Evolutionary conservation across 2,329 filamentous ascomycete species (phyloP).

Genomic region (Phoma herbarum): DNA sequence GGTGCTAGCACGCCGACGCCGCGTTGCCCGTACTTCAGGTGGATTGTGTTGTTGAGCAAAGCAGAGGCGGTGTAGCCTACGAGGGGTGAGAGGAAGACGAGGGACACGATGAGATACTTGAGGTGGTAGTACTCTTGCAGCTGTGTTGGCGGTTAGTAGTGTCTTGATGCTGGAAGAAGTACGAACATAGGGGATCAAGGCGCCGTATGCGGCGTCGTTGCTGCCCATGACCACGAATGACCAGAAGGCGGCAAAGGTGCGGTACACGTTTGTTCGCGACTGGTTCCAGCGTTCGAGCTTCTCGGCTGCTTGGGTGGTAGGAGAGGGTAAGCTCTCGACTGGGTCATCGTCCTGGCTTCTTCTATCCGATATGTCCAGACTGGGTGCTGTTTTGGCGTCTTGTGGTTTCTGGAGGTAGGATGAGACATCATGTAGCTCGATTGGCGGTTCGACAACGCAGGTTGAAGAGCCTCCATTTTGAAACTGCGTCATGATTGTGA

Average conservation of each 20-base stretch:
- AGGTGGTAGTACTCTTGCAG: slow-evolving; percentile 70
- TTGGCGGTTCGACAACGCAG: slow-evolving; percentile 41
- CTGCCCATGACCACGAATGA: slow-evolving; percentile 72
- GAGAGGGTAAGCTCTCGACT: slow-evolving; percentile 56
- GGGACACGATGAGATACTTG: slow-evolving; percentile 69
- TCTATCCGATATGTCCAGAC: slow-evolving; percentile 30
- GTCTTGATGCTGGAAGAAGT: too few species aligned
- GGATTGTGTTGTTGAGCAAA: slow-evolving; percentile 70
- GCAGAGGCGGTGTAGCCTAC: slow-evolving; percentile 71
- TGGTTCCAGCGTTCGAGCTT: slow-evolving; percentile 69
- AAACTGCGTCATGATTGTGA: slow-evolving; percentile 31
- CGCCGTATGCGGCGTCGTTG: slow-evolving; percentile 72
- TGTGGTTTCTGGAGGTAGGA: slow-evolving; percentile 30
- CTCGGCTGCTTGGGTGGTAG: slow-evolving; percentile 53
- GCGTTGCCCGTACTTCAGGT: slow-evolving; percentile 72
- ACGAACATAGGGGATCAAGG: slow-evolving; percentile 60
- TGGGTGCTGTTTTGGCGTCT: slow-evolving; percentile 29
- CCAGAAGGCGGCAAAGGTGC: slow-evolving; percentile 67
- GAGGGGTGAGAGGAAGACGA: slow-evolving; percentile 73
- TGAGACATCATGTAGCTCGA: slow-evolving; percentile 46
- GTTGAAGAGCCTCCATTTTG: slow-evolving; percentile 49
- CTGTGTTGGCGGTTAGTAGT: slow-evolving; percentile 42
- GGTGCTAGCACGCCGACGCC: slow-evolving; percentile 75
- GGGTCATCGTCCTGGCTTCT: slow-evolving; percentile 34
- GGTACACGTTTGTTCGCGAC: slow-evolving; percentile 66